These are phyloP conservation scores for Linnemannia elongata DNA, from an alignment of 192 early-diverging fungal genomes.

Conservation along the genomic window DNA sequence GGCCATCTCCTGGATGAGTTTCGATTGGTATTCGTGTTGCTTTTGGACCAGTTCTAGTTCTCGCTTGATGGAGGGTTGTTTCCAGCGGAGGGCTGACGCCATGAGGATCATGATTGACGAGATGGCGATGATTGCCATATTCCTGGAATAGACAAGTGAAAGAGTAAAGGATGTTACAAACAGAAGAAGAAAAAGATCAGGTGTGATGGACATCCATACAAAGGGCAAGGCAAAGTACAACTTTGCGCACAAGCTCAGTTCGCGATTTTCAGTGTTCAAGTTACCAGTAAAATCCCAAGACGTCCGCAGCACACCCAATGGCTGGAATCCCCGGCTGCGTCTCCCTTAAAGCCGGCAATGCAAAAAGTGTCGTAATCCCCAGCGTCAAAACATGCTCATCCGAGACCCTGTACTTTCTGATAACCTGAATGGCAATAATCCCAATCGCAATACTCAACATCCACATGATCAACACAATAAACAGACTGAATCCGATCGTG, in stretches of 20 bases:
- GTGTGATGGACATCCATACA: neutral
- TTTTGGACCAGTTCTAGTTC: slow-evolving; percentile 17
- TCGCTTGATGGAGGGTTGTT: slow-evolving; percentile 29
- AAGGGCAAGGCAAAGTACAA: neutral
- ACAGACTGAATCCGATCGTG: slow-evolving; percentile 57
- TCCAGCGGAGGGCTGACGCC: slow-evolving; percentile 52
- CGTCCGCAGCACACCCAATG: slow-evolving; percentile 57
- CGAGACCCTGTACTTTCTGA: slow-evolving; percentile 35
- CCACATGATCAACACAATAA: slow-evolving; percentile 61
- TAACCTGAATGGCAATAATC: slow-evolving; percentile 57
- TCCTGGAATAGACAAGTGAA: slow-evolving; percentile 31
- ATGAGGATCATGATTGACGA: slow-evolving; percentile 51
- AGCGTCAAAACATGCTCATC: slow-evolving; percentile 57
- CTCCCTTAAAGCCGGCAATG: slow-evolving; percentile 20
- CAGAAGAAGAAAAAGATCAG: neutral
- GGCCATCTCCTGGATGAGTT: slow-evolving; percentile 22
- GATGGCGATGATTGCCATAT: slow-evolving; percentile 61
- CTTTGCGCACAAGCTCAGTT: neutral
- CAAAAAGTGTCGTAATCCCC: slow-evolving; percentile 58
- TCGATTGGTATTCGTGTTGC: slow-evolving; percentile 28
- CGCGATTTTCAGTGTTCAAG: neutral
- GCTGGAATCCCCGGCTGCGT: slow-evolving; percentile 57
- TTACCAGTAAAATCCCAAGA: slow-evolving; percentile 59
- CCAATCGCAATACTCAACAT: slow-evolving; percentile 52
- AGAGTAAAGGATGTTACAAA: neutral